Percentiles rank a stretch among this genome's conserved stretches.
Conservation (phyloP, 139 green algal genomes). For the Chlamydomonas sp. region DNA sequence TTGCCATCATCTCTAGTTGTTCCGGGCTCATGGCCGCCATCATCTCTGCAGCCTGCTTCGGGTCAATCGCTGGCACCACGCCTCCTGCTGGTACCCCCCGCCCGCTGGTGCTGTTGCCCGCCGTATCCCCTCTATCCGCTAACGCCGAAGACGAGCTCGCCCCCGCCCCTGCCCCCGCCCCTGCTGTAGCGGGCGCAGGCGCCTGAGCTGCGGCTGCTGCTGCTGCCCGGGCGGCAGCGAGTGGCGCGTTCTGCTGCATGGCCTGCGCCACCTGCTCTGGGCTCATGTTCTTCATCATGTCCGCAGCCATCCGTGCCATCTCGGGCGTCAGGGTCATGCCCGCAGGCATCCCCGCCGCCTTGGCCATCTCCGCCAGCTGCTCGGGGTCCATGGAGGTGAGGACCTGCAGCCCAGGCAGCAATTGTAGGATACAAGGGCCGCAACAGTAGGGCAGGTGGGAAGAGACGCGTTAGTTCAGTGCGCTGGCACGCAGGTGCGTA, state of each 20-base stretch:
- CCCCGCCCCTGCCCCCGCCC: too few species aligned
- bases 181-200: too few species aligned
- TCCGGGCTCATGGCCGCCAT: constrained; percentile 20
- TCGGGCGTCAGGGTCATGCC: constrained; percentile 30
- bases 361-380: constrained; percentile 46
- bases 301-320: constrained; percentile 11
- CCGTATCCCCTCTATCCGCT: too few species aligned
- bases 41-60: constrained; percentile 17
- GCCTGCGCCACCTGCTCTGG: constrained; percentile 11
- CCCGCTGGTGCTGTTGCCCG: too few species aligned
- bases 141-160: too few species aligned
- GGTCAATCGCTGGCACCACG: constrained; percentile 5
- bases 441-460: background rate
- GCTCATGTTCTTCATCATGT: constrained; percentile 16
- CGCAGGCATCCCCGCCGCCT: constrained; percentile 16
- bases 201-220: too few species aligned
- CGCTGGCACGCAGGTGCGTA: too few species aligned
- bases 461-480: too few species aligned
- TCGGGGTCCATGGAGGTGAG: constrained; percentile 8
- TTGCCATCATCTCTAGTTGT: constrained; percentile 15
- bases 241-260: background rate
- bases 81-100: too few species aligned
- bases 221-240: too few species aligned
- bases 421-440: background rate
- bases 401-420: background rate